Evolutionary conservation across 495 filamentous ascomycete genomes (phyloP).

Genomic region (Tuber microsphaerosporum): DNA sequence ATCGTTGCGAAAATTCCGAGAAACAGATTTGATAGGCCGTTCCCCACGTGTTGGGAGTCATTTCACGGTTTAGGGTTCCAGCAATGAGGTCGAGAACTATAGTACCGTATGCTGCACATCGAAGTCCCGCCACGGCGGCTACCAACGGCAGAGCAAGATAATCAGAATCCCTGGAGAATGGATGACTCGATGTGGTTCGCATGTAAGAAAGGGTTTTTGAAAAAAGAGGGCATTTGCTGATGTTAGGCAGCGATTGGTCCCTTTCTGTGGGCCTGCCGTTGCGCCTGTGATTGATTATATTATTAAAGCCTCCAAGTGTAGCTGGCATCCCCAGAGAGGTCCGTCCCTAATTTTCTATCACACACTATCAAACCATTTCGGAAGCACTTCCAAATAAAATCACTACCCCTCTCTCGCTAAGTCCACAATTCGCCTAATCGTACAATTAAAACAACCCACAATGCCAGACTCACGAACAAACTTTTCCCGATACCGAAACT

Average conservation of each 20-base stretch:
- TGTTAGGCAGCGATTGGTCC: neutral
- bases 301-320: neutral
- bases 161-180: neutral
- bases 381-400: neutral
- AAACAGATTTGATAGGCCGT: neutral
- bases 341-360: neutral
- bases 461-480: slow-evolving; percentile 1
- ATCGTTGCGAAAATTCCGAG: neutral
- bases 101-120: slow-evolving; percentile 2
- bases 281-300: neutral
- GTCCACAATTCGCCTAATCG: neutral
- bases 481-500: neutral
- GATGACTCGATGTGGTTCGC: neutral
- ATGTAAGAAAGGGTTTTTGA: neutral
- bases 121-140: neutral
- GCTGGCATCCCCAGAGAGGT: neutral
- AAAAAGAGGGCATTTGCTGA: neutral
- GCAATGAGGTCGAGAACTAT: neutral
- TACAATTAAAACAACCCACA: neutral
- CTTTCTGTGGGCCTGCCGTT: neutral
- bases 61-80: neutral
- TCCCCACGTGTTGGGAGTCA: neutral
- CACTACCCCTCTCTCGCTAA: neutral
- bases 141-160: neutral
- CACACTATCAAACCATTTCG: neutral